A percentile compares a stretch with the other conserved stretches of the same genome.
These are phyloP conservation scores for Phialophora expanda DNA, from an alignment of 2,329 filamentous ascomycete genomes.

Conservation along the genomic window DNA sequence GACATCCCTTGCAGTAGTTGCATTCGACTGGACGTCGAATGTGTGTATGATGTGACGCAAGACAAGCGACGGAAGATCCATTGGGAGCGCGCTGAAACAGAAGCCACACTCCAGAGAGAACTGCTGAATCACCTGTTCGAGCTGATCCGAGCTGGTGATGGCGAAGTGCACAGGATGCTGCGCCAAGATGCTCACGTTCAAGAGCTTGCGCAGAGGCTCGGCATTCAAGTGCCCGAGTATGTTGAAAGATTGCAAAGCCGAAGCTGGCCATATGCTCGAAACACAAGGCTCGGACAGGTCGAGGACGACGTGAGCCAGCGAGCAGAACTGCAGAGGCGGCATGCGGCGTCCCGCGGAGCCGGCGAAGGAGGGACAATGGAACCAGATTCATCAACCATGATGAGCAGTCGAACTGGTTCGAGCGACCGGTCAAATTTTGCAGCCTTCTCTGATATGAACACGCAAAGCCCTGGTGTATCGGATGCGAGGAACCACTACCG, in stretches of 20 bases:
- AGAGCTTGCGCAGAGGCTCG: slow-evolving; percentile 17
- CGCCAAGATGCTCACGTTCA: slow-evolving; percentile 6
- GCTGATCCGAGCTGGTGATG: slow-evolving; percentile 8
- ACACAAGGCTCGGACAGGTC: slow-evolving; percentile 3
- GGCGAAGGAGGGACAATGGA: not conserved
- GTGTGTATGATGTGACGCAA: slow-evolving; percentile 18
- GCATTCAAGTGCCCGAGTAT: slow-evolving; percentile 6
- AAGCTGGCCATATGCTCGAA: slow-evolving; percentile 2
- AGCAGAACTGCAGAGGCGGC: slow-evolving; percentile 13
- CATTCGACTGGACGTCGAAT: slow-evolving; percentile 18
- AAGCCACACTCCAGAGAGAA: slow-evolving; percentile 20
- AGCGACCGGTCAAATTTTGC: slow-evolving; percentile 3
- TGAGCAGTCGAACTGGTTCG: not conserved
- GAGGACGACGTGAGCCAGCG: slow-evolving; percentile 15
- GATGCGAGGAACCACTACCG: slow-evolving; percentile 21
- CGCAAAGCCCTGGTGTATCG: not conserved
- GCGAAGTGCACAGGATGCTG: slow-evolving; percentile 4
- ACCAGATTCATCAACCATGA: not conserved
- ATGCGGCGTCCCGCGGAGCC: not conserved
- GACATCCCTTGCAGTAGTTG: slow-evolving; percentile 21
- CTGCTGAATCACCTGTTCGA: slow-evolving; percentile 18
- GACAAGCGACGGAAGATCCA: slow-evolving; percentile 26
- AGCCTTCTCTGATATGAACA: not conserved
- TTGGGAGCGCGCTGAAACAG: slow-evolving; percentile 22
- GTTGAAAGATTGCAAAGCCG: not conserved